These are phyloP conservation scores for Aureobasidium uvarum DNA, from an alignment of 2,329 filamentous ascomycete species.

Conservation along the genomic window DNA sequence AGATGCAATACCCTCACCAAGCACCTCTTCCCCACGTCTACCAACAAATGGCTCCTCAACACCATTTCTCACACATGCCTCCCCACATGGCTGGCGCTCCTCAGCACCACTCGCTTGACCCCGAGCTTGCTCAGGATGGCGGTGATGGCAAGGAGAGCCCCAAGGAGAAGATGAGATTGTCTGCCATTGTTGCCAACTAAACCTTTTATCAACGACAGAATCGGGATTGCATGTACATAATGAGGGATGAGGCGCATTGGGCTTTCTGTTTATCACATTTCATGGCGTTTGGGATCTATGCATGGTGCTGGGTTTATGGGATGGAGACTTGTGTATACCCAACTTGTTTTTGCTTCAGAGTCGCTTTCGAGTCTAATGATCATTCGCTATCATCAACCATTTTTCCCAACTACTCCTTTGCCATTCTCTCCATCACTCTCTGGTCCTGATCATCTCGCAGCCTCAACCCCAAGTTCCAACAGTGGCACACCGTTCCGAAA, in stretches of 20 bases:
- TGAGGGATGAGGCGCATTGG: slow-evolving; percentile 23
- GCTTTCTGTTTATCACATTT: slow-evolving; percentile 17
- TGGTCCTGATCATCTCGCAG: neutral
- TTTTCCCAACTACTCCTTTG: slow-evolving; percentile 2
- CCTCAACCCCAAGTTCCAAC: slow-evolving; percentile 7
- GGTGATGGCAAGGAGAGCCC: slow-evolving; percentile 37
- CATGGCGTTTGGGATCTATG: slow-evolving; percentile 20
- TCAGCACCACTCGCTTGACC: slow-evolving; percentile 32
- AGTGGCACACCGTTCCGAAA: slow-evolving; percentile 11
- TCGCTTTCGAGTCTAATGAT: slow-evolving; percentile 14
- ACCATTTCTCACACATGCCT: slow-evolving; percentile 29
- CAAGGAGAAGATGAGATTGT: slow-evolving; percentile 42
- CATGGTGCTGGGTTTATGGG: slow-evolving; percentile 17
- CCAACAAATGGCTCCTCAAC: slow-evolving; percentile 35
- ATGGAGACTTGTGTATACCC: slow-evolving; percentile 28
- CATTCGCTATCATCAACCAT: slow-evolving; percentile 17
- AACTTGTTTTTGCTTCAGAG: slow-evolving; percentile 27
- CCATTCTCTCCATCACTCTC: neutral
- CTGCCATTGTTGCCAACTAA: slow-evolving; percentile 34
- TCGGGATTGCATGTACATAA: slow-evolving; percentile 24
- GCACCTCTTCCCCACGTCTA: slow-evolving; percentile 29
- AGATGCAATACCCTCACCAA: slow-evolving; percentile 30
- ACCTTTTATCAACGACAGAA: slow-evolving; percentile 20
- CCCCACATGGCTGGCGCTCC: slow-evolving; percentile 28
- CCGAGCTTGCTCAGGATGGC: slow-evolving; percentile 33